A percentile compares a stretch with the other conserved stretches of the same genome.
Conservation (phyloP, 1,284 basidiomycete genomes). For the Agaricales sp. region DNA sequence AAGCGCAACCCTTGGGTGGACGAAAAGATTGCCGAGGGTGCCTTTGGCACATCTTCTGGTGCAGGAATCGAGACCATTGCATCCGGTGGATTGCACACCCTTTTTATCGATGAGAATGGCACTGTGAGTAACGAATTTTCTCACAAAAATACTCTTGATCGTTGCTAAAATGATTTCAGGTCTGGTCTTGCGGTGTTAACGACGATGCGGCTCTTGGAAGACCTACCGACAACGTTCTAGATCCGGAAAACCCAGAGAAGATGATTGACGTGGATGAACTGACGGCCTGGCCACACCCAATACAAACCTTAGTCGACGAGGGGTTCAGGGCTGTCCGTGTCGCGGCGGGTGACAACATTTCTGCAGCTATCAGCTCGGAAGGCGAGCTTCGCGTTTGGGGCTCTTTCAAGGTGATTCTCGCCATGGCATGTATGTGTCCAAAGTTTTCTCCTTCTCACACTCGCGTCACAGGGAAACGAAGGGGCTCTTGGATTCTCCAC, state of each 20-base stretch:
- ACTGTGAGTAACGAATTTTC: conserved; percentile 41
- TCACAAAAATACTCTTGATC: conserved; percentile 6
- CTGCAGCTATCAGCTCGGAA: conserved; percentile 66
- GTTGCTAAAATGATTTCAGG: conserved; percentile 26
- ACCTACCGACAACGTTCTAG: conserved; percentile 58
- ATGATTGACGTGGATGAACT: conserved; percentile 69
- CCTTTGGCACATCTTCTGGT: conserved; percentile 49
- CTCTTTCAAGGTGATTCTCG: conserved; percentile 69
- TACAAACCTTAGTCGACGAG: conserved; percentile 63
- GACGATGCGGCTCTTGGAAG: conserved; percentile 91
- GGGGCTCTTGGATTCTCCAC: conserved; percentile 82
- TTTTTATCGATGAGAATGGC: conserved; percentile 79
- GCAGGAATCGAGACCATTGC: conserved; percentile 70
- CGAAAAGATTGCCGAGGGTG: conserved; percentile 48
- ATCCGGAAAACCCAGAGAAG: conserved; percentile 49
- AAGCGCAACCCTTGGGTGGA: conserved; percentile 59
- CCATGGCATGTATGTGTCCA: conserved; percentile 5
- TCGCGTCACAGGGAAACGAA: conserved; percentile 48
- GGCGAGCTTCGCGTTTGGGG: conserved; percentile 88
- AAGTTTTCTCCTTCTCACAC: conserved; percentile 5
- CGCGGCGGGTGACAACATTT: conserved; percentile 79
- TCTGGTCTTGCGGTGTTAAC: conserved; percentile 87
- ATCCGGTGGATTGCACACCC: conserved; percentile 78
- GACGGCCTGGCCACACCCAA: conserved; percentile 65
- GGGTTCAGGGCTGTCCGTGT: conserved; percentile 77